These are phyloP conservation scores for Suhomyces wounanorum DNA, from an alignment of 1,139 yeast genomes.

Conservation along the genomic window DNA sequence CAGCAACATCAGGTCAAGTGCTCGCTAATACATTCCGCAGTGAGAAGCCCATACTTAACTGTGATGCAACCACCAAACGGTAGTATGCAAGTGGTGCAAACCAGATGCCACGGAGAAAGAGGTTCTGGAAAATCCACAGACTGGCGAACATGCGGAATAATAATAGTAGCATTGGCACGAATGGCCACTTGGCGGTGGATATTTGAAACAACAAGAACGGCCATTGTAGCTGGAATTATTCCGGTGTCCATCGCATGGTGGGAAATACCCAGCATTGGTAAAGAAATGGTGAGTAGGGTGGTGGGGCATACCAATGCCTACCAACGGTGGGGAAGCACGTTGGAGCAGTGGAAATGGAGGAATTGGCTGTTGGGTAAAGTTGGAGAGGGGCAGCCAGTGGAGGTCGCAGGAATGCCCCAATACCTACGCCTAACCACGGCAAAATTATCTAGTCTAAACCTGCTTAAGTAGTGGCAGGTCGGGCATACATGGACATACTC, in stretches of 20 bases:
- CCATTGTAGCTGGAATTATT: no score
- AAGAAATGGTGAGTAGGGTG: background rate
- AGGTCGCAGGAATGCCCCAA: background rate
- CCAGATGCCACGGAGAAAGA: background rate
- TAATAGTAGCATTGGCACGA: background rate
- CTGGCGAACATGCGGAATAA: background rate
- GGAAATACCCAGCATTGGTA: no score
- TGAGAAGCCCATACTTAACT: background rate
- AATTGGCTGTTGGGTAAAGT: background rate
- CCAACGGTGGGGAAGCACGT: no score
- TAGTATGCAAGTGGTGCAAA: slow-evolving; percentile 1
- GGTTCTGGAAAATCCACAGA: background rate
- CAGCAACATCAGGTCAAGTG: background rate
- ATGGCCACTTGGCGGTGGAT: background rate
- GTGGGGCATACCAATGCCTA: background rate
- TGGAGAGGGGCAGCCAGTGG: background rate
- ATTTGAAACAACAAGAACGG: background rate
- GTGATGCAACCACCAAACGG: background rate
- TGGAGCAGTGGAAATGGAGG: no score
- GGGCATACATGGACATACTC: background rate
- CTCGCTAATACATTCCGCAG: background rate
- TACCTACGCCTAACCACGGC: background rate
- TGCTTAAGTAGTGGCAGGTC: background rate
- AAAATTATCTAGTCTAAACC: slow-evolving; percentile 1
- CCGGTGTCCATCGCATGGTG: no score